Percentiles rank a stretch among this genome's conserved stretches.
Conservation (phyloP, 495 filamentous ascomycete genomes). For the Penicillium subrubescens region DNA sequence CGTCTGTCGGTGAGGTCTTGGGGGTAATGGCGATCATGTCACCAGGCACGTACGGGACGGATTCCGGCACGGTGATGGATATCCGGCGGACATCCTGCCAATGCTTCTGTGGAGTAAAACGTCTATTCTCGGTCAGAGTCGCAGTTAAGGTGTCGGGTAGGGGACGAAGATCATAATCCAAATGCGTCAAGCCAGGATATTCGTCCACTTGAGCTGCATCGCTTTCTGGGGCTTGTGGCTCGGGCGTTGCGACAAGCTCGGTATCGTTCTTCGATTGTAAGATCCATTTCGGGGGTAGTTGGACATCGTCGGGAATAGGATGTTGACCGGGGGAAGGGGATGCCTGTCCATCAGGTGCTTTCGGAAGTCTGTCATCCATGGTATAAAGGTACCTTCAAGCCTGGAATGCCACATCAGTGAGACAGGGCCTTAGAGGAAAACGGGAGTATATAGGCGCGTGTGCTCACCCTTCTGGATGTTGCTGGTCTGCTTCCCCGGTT, state of each 20-base stretch:
- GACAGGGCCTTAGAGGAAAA: background rate
- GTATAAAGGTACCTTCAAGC: constrained; percentile 79
- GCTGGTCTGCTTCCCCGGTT: constrained; percentile 86
- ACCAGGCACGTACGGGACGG: constrained; percentile 62
- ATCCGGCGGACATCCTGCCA: constrained; percentile 94
- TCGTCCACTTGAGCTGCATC: constrained; percentile 13
- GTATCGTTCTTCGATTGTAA: constrained; percentile 48
- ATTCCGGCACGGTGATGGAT: constrained; percentile 52
- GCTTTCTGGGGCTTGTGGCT: background rate
- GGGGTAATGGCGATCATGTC: constrained; percentile 79
- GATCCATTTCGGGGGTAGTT: constrained; percentile 80
- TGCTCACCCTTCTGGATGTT: constrained; percentile 85
- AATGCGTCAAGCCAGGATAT: constrained; percentile 33
- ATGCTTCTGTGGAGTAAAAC: constrained; percentile 73
- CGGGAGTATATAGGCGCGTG: background rate
- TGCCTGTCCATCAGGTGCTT: constrained; percentile 63
- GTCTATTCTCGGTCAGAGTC: constrained; percentile 57
- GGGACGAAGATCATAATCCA: constrained; percentile 52
- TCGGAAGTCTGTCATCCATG: constrained; percentile 72
- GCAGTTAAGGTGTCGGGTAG: constrained; percentile 52
- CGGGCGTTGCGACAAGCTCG: background rate
- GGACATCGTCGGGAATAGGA: constrained; percentile 74
- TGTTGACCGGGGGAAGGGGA: constrained; percentile 66
- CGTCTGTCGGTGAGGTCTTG: constrained; percentile 81
- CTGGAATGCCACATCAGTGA: constrained; percentile 32